Conservation (phyloP, 2,329 filamentous ascomycete genomes). For the Mariannaea elegans region DNA sequence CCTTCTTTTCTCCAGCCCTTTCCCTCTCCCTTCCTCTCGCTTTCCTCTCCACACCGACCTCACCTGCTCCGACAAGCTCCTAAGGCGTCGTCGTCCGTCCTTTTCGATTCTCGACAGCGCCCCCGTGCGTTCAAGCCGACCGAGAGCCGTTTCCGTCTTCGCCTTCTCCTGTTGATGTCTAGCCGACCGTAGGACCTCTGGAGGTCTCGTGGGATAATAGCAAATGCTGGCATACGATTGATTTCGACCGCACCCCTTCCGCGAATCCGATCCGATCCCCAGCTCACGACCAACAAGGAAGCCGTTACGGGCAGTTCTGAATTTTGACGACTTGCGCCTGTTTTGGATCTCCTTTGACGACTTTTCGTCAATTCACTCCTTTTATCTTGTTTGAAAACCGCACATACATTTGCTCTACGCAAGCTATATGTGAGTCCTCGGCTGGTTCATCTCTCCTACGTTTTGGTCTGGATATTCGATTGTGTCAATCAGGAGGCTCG, state of each 20-base stretch:
- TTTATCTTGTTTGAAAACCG: slow-evolving; percentile 45
- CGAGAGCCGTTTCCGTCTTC: slow-evolving; percentile 35
- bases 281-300: slow-evolving; percentile 30
- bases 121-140: slow-evolving; percentile 36
- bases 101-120: slow-evolving; percentile 45
- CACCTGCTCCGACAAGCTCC: slow-evolving; percentile 44
- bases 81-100: slow-evolving; percentile 46
- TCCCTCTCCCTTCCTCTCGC: slow-evolving; percentile 38
- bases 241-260: slow-evolving; percentile 37
- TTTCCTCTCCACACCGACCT: slow-evolving; percentile 40
- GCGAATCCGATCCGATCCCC: slow-evolving; percentile 25
- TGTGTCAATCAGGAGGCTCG: too few relatives aligned
- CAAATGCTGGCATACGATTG: slow-evolving; percentile 46
- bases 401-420: slow-evolving; percentile 43
- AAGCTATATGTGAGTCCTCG: slow-evolving; percentile 41
- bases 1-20: slow-evolving; percentile 43
- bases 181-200: slow-evolving; percentile 40
- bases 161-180: slow-evolving; percentile 35
- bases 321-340: slow-evolving; percentile 40
- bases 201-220: slow-evolving; percentile 41
- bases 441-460: not conserved
- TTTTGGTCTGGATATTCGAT: not conserved
- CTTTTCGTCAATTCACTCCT: slow-evolving; percentile 59
- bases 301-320: slow-evolving; percentile 33
- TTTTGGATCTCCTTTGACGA: slow-evolving; percentile 49